A percentile compares a stretch with the other conserved stretches of the same genome.
These are phyloP conservation scores for Lanmaoa rubissima DNA, from an alignment of 768 basidiomycete genomes.

Conservation along the genomic window DNA sequence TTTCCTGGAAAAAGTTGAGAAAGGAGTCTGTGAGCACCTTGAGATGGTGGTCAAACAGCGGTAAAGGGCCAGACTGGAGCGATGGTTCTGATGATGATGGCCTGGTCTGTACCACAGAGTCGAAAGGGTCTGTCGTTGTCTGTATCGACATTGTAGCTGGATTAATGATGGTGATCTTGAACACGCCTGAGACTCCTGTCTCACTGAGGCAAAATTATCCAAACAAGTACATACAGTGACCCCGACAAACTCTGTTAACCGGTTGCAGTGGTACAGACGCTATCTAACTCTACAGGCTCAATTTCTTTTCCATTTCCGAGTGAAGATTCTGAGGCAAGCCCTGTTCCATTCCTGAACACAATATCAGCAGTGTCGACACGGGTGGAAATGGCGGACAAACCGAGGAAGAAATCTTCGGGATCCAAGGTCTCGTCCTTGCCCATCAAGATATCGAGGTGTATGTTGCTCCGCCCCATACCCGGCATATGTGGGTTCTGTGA, in stretches of 20 bases:
- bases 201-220: conserved; percentile 4
- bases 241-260: conserved; percentile 5
- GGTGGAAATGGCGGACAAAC: conserved; percentile 39
- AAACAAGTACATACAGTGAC: conserved; percentile 29
- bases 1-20: conserved; percentile 81
- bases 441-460: conserved; percentile 91
- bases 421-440: conserved; percentile 87
- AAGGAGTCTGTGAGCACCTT: conserved; percentile 68
- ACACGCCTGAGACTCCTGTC: not conserved
- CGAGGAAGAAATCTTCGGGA: conserved; percentile 75
- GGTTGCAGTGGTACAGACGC: not conserved
- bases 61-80: conserved; percentile 50
- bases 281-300: conserved; percentile 38
- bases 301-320: conserved; percentile 64
- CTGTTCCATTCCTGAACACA: conserved; percentile 50
- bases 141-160: conserved; percentile 11
- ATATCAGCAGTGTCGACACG: conserved; percentile 2
- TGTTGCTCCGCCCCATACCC: conserved; percentile 63
- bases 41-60: conserved; percentile 72
- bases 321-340: conserved; percentile 56
- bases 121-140: conserved; percentile 24
- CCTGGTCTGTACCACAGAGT: conserved; percentile 18
- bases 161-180: conserved; percentile 10
- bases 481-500: conserved; percentile 66
- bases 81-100: conserved; percentile 30